Conservation (phyloP, 495 filamentous ascomycete genomes). For the Recurvomyces mirabilis region DNA sequence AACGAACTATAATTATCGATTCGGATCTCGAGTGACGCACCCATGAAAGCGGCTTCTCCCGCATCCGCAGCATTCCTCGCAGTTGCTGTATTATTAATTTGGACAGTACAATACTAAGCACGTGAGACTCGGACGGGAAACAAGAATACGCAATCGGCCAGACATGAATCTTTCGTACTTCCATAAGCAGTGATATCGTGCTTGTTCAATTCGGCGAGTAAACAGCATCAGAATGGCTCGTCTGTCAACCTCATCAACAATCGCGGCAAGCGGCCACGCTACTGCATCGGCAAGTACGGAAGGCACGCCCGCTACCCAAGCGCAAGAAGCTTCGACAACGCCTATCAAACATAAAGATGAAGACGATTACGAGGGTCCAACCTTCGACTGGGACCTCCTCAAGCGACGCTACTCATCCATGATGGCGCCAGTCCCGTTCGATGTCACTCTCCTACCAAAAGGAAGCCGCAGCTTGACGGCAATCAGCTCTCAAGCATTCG, state of each 20-base stretch:
- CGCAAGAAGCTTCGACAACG: no score
- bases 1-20: background rate
- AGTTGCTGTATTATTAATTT: background rate
- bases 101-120: background rate
- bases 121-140: background rate
- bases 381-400: constrained; percentile 6
- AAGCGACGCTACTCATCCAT: background rate
- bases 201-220: background rate
- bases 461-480: constrained; percentile 50
- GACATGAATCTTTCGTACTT: no score
- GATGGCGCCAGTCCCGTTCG: constrained; percentile 11
- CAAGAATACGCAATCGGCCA: no score
- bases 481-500: constrained; percentile 65
- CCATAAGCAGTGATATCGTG: no score
- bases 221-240: background rate
- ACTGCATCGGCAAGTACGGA: constrained; percentile 14
- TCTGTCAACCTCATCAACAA: background rate
- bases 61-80: no score
- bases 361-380: background rate
- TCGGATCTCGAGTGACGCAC: no score
- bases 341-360: background rate
- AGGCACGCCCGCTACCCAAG: constrained; percentile 10
- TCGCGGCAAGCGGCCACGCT: no score
- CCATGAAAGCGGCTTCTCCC: no score
- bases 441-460: constrained; percentile 21